Evolutionary conservation across 495 filamentous ascomycete species (phyloP), one percentile per base, ranked within the genome.

Genomic region (Cladorrhinum samala): DNA sequence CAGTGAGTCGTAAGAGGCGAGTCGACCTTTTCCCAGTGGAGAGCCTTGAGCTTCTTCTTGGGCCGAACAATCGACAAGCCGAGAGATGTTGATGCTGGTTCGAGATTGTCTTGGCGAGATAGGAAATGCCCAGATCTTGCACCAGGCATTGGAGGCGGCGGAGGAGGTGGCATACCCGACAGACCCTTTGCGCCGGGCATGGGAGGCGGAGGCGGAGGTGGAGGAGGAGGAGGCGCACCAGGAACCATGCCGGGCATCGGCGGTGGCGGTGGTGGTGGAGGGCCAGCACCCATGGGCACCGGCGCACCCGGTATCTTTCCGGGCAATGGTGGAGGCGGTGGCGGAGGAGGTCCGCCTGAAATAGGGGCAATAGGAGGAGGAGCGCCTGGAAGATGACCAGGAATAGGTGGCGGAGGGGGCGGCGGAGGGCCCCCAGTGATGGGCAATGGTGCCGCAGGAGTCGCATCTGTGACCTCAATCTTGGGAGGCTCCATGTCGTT

Each of bases 11-110:
- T 89, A 65, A 95, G 85, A 14, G 90, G 88, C 47, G 89, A 78
- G 68, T 98, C 93, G 36, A 98, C 87, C 72, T 98, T 98, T 65
- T 98, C 93, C 93, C 93, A 98, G 74, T 98, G 93, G 55, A 98
- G 80, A 33, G 93, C 91, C 81, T 98, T 98, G 62, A 98, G 87
- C 72, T 97, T 98, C 83, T 94, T 96, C 79, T 96, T 97, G 27
- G 94, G 91, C 58, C 92, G 77, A 21, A 88, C 88, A 58, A 88
- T 86, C 24, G 89, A 81, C 63, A 89, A 74, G 39, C 78, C 72
- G 42, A 83, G 72, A 14, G 67, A 63, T 9, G 68, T 52, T 17
- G 20, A 20, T 1, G 61, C 42, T 0, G 69, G 48, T 1, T 57
- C 52, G 48, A 74, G 66, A 14, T 60, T 52, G 5, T 61, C 62